phyloP scores from a whole-genome alignment of 2,329 filamentous ascomycete genomes.

The Microcyclospora pomicola region DNA sequence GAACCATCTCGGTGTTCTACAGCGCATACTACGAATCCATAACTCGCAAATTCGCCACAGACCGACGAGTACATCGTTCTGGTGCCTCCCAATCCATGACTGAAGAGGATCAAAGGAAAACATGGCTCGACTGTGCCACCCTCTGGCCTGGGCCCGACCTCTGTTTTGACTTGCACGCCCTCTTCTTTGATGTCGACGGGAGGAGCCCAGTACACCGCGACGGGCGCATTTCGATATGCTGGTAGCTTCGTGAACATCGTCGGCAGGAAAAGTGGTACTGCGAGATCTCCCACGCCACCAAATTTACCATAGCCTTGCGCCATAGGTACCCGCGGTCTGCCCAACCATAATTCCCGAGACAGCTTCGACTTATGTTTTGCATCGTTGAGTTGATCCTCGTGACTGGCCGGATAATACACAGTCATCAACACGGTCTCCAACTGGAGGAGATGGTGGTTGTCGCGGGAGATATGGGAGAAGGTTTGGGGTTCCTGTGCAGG shows the following conservation, averaged over 20 bases:
- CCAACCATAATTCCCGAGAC: slow-evolving; percentile 48
- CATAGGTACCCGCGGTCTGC: slow-evolving; percentile 41
- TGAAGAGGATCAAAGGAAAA: slow-evolving; percentile 53
- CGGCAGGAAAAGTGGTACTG: slow-evolving; percentile 40
- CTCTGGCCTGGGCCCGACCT: slow-evolving; percentile 26
- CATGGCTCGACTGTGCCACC: slow-evolving; percentile 27
- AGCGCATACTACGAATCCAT: slow-evolving; percentile 51
- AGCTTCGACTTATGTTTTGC: slow-evolving; percentile 22
- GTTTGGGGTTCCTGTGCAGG: slow-evolving; percentile 33
- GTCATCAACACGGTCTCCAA: slow-evolving; percentile 49
- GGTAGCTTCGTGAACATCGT: slow-evolving; percentile 54
- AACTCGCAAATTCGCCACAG: slow-evolving; percentile 52
- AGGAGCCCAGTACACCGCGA: slow-evolving; percentile 39
- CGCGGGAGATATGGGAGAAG: slow-evolving; percentile 38
- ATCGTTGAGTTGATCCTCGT: slow-evolving; percentile 21
- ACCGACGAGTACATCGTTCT: slow-evolving; percentile 48
- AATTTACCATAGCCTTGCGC: slow-evolving; percentile 51
- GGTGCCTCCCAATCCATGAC: slow-evolving; percentile 51
- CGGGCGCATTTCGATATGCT: slow-evolving; percentile 46
- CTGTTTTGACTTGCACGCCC: slow-evolving; percentile 29
- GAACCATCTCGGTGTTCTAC: slow-evolving; percentile 53
- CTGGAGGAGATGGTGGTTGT: slow-evolving; percentile 35
- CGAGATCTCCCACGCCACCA: slow-evolving; percentile 36
- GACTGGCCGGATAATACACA: slow-evolving; percentile 48
- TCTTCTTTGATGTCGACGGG: slow-evolving; percentile 28